Percentiles rank a stretch among this genome's conserved stretches.
Evolutionary conservation across 1,284 basidiomycete genomes (phyloP).

Genomic region (Puccinia polysora): DNA sequence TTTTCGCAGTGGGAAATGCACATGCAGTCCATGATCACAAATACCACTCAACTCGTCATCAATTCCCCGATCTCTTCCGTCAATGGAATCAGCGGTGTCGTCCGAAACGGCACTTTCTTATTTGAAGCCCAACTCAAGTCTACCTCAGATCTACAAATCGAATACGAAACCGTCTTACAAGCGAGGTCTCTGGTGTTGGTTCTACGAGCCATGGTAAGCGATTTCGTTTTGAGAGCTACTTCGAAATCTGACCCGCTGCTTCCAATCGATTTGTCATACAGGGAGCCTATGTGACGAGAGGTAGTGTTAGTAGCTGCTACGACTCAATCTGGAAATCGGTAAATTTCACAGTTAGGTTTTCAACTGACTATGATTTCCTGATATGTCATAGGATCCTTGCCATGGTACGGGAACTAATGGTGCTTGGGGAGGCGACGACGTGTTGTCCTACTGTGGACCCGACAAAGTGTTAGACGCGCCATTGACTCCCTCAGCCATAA

Average conservation of each 20-base stretch:
- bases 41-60: conserved; percentile 35
- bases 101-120: conserved; percentile 29
- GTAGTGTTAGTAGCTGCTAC: conserved; percentile 7
- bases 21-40: conserved; percentile 32
- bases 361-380: neutral
- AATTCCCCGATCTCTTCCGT: conserved; percentile 29
- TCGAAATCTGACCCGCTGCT: neutral
- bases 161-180: conserved; percentile 18
- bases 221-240: neutral
- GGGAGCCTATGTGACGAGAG: conserved; percentile 28
- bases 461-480: conserved; percentile 33
- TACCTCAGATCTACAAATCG: conserved; percentile 5
- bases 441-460: conserved; percentile 16
- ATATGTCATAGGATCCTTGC: conserved; percentile 17
- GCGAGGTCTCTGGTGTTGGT: neutral
- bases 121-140: conserved; percentile 17
- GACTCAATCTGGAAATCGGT: neutral
- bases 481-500: neutral
- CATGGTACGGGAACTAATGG: conserved; percentile 32
- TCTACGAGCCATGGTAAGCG: conserved; percentile 1
- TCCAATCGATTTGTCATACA: neutral
- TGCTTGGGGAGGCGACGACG: conserved; percentile 3
- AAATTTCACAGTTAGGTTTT: too few relatives aligned
- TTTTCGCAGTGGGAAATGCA: conserved; percentile 39
- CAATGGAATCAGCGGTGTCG: conserved; percentile 10